Evolutionary conservation across 2,329 filamentous ascomycete species (phyloP).

Genomic region (Volutella citrinella): DNA sequence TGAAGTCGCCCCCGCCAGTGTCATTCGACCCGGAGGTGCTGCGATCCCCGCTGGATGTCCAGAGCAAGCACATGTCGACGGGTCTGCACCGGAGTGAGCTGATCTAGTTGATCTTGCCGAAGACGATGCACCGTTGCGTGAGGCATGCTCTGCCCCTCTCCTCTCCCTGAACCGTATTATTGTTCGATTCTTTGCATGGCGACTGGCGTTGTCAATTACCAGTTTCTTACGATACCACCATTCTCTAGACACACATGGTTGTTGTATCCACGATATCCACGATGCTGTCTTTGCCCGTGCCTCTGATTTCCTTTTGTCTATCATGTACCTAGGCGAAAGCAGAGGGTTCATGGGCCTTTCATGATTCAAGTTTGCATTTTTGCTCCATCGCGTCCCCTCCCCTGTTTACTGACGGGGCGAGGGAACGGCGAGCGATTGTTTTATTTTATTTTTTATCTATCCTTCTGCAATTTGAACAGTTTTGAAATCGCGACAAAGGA

Average conservation of each 20-base stretch:
- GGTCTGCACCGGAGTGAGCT: constrained; percentile 54
- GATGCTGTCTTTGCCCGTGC: constrained; percentile 9
- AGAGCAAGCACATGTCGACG: constrained; percentile 42
- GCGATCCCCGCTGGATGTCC: constrained; percentile 31
- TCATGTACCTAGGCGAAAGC: no score
- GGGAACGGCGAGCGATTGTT: constrained; percentile 3
- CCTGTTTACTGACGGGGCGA: constrained; percentile 12
- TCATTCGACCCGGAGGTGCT: constrained; percentile 36
- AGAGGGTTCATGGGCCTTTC: no score
- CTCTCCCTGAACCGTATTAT: constrained; percentile 17
- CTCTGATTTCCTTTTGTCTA: constrained; percentile 9
- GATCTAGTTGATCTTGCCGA: constrained; percentile 39
- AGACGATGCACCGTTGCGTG: constrained; percentile 4
- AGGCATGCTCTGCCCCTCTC: constrained; percentile 14
- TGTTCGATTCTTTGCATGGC: constrained; percentile 36
- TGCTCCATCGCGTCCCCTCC: no score
- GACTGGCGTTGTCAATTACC: constrained; percentile 32
- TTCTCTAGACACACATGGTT: no score
- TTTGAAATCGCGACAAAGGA: no score
- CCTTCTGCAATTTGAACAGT: no score
- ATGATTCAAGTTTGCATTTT: no score
- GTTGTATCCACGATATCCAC: no score
- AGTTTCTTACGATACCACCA: constrained; percentile 19
- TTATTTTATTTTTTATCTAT: no score
- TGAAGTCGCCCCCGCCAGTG: constrained; percentile 35